Evolutionary conservation across 2,329 filamentous ascomycete genomes (phyloP).

Genomic region (Epichloe sibirici): DNA sequence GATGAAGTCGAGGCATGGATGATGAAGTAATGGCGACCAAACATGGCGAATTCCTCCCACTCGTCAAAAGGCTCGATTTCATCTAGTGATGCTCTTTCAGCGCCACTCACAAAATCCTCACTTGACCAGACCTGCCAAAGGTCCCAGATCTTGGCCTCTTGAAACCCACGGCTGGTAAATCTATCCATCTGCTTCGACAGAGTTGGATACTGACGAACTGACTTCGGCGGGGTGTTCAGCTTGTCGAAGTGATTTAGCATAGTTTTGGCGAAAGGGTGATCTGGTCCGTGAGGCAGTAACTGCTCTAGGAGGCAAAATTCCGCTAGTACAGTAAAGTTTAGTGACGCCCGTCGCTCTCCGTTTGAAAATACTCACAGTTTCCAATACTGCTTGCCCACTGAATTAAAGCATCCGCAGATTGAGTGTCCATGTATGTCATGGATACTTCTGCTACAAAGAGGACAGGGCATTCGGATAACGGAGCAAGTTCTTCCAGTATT

Average conservation of each 20-base stretch:
- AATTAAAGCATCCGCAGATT: slow-evolving; percentile 62
- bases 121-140: slow-evolving; percentile 78
- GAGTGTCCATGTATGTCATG: slow-evolving; percentile 75
- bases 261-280: slow-evolving; percentile 73
- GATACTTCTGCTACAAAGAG: slow-evolving; percentile 85
- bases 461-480: slow-evolving; percentile 47
- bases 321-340: slow-evolving; percentile 29
- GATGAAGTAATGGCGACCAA: slow-evolving; percentile 74
- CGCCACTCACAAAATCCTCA: slow-evolving; percentile 46
- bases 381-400: slow-evolving; percentile 63
- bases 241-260: slow-evolving; percentile 81
- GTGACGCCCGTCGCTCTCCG: background rate
- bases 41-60: slow-evolving; percentile 88
- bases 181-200: slow-evolving; percentile 53
- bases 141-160: slow-evolving; percentile 46
- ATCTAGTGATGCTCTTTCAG: slow-evolving; percentile 52
- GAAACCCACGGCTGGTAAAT: slow-evolving; percentile 60
- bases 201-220: slow-evolving; percentile 57
- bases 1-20: slow-evolving; percentile 39
- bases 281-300: slow-evolving; percentile 62
- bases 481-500: slow-evolving; percentile 45
- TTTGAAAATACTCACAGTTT: slow-evolving; percentile 39
- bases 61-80: slow-evolving; percentile 78
- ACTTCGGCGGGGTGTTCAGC: slow-evolving; percentile 64
- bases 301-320: slow-evolving; percentile 84